A percentile compares a stretch with the other conserved stretches of the same genome.
Conservation (phyloP, 2,329 filamentous ascomycete genomes). For the Fonsecaea erecta region DNA sequence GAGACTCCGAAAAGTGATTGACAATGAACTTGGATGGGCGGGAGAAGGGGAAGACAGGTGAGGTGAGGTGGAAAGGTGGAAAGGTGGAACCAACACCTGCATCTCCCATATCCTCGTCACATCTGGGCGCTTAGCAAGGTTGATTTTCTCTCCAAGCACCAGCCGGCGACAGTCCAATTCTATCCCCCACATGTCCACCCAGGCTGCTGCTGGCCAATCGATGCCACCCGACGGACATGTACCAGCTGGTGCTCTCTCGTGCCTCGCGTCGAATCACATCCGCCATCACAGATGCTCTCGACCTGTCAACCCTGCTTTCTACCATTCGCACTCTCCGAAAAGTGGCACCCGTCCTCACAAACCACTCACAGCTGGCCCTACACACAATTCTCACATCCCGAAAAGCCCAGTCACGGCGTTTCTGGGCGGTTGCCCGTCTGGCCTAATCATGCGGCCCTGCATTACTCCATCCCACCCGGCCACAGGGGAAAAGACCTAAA, state of each 20-base stretch:
- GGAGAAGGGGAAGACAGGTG: neutral
- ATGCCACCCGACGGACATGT: neutral
- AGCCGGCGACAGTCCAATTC: neutral
- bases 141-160: neutral
- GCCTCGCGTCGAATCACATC: neutral
- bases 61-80: neutral
- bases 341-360: constrained; percentile 9
- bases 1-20: neutral
- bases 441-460: constrained; percentile 16
- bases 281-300: constrained; percentile 1
- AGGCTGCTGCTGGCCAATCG: neutral
- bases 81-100: neutral
- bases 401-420: constrained; percentile 29
- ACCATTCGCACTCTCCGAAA: constrained; percentile 1
- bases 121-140: neutral
- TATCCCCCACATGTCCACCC: neutral
- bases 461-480: constrained; percentile 1
- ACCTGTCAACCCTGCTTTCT: neutral
- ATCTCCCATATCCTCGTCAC: neutral
- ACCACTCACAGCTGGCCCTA: constrained; percentile 13
- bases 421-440: constrained; percentile 27
- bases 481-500: constrained; percentile 7
- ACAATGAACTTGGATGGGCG: neutral
- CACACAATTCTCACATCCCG: neutral
- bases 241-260: neutral